Percentiles rank a stretch among this genome's conserved stretches.
These are phyloP conservation scores for Cornus florida DNA, from an alignment of 148 eudicot species.

Conservation along the genomic window DNA sequence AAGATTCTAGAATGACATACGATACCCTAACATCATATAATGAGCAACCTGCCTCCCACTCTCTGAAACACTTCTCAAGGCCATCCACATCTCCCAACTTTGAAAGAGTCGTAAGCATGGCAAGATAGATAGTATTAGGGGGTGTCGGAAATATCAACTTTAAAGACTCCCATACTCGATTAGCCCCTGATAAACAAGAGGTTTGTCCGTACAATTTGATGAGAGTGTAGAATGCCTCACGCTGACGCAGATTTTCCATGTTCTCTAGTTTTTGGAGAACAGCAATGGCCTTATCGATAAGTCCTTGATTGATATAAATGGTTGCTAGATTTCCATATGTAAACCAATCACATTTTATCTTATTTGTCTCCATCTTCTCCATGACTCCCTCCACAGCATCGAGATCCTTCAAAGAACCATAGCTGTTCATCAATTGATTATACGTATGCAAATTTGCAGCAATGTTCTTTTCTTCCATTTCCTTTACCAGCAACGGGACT, in stretches of 20 bases:
- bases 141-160: conserved; percentile 34
- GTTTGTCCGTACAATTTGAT: conserved; percentile 31
- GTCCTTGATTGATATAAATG: conserved; percentile 42
- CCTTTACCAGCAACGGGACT: conserved; percentile 31
- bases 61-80: conserved; percentile 39
- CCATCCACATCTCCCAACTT: conserved; percentile 37
- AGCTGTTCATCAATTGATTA: conserved; percentile 43
- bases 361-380: conserved; percentile 32
- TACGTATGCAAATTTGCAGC: conserved; percentile 31
- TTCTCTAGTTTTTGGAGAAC: conserved; percentile 35
- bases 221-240: conserved; percentile 34
- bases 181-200: conserved; percentile 36
- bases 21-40: conserved; percentile 40
- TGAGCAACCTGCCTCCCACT: conserved; percentile 49
- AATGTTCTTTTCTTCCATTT: conserved; percentile 44
- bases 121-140: conserved; percentile 36
- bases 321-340: conserved; percentile 54
- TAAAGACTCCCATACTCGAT: conserved; percentile 45
- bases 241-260: conserved; percentile 16
- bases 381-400: conserved; percentile 48
- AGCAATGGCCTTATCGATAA: conserved; percentile 31
- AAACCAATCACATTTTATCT: conserved; percentile 34
- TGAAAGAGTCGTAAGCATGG: conserved; percentile 45
- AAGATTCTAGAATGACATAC: conserved; percentile 49
- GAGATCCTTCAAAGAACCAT: conserved; percentile 40